phyloP scores from a whole-genome alignment of 176 grass and related monocot species.

The Oryza nivara region DNA sequence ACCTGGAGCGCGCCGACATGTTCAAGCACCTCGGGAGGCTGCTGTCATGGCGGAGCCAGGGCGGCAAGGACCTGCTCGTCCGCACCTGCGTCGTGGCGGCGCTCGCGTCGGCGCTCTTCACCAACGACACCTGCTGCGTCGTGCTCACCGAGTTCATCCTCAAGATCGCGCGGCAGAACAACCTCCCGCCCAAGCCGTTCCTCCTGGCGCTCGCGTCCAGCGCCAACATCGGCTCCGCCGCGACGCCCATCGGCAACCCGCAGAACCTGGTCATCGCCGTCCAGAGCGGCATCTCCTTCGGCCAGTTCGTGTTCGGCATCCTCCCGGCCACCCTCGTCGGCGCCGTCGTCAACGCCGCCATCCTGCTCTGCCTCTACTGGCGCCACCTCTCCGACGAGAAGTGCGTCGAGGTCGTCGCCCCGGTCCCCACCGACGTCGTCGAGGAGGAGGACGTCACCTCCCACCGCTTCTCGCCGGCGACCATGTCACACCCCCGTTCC shows the following conservation, averaged over 20 bases:
- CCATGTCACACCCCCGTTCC: constrained; percentile 70
- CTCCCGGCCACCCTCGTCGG: constrained; percentile 77
- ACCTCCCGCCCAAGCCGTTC: constrained; percentile 74
- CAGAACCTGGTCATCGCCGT: constrained; percentile 96
- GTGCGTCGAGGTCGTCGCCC: constrained; percentile 29
- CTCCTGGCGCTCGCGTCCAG: constrained; percentile 77
- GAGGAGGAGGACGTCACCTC: constrained; percentile 75
- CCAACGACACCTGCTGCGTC: constrained; percentile 87
- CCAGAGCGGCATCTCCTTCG: constrained; percentile 83
- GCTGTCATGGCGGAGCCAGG: constrained; percentile 78
- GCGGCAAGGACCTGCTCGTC: constrained; percentile 79
- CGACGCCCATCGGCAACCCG: constrained; percentile 93
- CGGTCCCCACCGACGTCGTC: constrained; percentile 49
- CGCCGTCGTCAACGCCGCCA: constrained; percentile 53
- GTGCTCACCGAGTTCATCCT: constrained; percentile 93
- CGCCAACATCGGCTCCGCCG: constrained; percentile 83
- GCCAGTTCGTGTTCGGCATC: constrained; percentile 63
- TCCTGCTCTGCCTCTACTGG: constrained; percentile 85
- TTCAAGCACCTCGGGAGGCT: constrained; percentile 69
- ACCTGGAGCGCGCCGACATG: constrained; percentile 95
- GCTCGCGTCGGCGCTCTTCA: constrained; percentile 74
- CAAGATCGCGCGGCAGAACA: constrained; percentile 93
- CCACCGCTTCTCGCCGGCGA: constrained; percentile 87
- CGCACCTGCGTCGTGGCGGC: constrained; percentile 76
- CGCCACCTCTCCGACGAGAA: constrained; percentile 61